phyloP scores from a whole-genome alignment of 2,329 filamentous ascomycete genomes.

The Camillea tinctor region DNA sequence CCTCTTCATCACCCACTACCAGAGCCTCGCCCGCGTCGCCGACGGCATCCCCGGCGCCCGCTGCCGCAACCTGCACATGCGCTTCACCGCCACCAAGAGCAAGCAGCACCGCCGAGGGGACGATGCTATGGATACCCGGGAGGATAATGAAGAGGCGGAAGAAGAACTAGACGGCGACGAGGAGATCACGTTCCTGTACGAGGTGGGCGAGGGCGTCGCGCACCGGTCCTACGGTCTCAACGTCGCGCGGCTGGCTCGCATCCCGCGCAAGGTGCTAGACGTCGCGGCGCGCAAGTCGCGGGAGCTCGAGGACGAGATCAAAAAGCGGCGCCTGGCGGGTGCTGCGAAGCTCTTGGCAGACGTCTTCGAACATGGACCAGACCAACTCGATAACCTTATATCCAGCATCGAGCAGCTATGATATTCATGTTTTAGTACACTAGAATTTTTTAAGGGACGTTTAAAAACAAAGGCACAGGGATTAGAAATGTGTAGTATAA shows the following conservation, averaged over 20 bases:
- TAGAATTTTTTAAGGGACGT: no score
- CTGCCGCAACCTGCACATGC: conserved; percentile 92
- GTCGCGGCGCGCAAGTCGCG: conserved; percentile 76
- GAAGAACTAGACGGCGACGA: conserved; percentile 54
- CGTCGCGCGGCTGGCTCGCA: conserved; percentile 80
- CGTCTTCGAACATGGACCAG: conserved; percentile 38
- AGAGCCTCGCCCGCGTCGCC: conserved; percentile 65
- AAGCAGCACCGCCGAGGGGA: not conserved
- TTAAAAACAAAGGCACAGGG: not conserved
- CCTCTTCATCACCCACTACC: conserved; percentile 95
- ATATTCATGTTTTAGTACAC: conserved; percentile 1
- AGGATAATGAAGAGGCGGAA: conserved; percentile 23
- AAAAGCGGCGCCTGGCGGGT: conserved; percentile 57
- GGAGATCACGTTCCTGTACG: conserved; percentile 92
- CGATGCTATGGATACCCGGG: conserved; percentile 18
- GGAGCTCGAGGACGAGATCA: conserved; percentile 75
- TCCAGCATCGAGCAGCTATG: conserved; percentile 60
- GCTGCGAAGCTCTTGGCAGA: conserved; percentile 42
- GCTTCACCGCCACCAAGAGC: conserved; percentile 57
- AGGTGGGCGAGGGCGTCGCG: conserved; percentile 85
- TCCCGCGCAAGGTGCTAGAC: conserved; percentile 75
- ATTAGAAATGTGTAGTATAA: not conserved
- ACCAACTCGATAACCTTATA: conserved; percentile 53
- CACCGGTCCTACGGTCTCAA: conserved; percentile 94
- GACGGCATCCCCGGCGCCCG: conserved; percentile 60